These are phyloP conservation scores for Kwoniella newhampshirensis DNA, from an alignment of 768 basidiomycete genomes.

Conservation along the genomic window DNA sequence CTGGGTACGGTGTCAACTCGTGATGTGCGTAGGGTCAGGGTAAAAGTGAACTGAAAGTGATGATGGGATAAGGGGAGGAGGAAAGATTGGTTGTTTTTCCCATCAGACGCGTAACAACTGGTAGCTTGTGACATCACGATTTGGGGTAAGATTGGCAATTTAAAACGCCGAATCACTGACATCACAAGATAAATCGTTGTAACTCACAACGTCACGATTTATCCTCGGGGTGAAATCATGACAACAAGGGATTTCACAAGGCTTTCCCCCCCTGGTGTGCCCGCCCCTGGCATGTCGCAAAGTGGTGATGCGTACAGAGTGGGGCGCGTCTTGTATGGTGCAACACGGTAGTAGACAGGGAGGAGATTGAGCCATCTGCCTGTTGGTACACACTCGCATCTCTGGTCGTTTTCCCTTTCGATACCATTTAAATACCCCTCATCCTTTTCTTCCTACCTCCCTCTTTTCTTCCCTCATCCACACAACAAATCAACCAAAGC, in stretches of 20 bases:
- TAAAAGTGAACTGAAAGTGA: too few relatives aligned
- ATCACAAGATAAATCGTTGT: slow-evolving; percentile 2
- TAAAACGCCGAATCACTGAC: slow-evolving; percentile 15
- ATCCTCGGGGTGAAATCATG: not conserved
- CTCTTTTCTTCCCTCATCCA: slow-evolving; percentile 27
- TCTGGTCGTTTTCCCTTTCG: too few relatives aligned
- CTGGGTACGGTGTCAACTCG: too few relatives aligned
- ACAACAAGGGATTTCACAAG: not conserved
- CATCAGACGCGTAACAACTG: slow-evolving; percentile 16
- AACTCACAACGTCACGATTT: slow-evolving; percentile 19
- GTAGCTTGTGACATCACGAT: slow-evolving; percentile 14
- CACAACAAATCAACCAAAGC: slow-evolving; percentile 8
- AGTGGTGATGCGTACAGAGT: too few relatives aligned
- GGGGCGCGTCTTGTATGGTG: not conserved
- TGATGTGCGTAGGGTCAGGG: too few relatives aligned
- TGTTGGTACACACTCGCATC: not conserved
- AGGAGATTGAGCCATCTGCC: too few relatives aligned
- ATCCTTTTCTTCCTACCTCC: not conserved
- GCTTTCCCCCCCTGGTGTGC: not conserved
- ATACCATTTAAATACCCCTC: slow-evolving; percentile 22
- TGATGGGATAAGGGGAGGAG: too few relatives aligned
- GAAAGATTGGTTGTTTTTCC: not conserved
- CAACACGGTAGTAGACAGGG: too few relatives aligned
- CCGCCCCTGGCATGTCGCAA: too few relatives aligned
- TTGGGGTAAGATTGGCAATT: slow-evolving; percentile 2